A percentile compares a stretch with the other conserved stretches of the same genome.
Conservation (phyloP, 2,329 filamentous ascomycete species). For the Chrysoporthe deuterocubensis region DNA sequence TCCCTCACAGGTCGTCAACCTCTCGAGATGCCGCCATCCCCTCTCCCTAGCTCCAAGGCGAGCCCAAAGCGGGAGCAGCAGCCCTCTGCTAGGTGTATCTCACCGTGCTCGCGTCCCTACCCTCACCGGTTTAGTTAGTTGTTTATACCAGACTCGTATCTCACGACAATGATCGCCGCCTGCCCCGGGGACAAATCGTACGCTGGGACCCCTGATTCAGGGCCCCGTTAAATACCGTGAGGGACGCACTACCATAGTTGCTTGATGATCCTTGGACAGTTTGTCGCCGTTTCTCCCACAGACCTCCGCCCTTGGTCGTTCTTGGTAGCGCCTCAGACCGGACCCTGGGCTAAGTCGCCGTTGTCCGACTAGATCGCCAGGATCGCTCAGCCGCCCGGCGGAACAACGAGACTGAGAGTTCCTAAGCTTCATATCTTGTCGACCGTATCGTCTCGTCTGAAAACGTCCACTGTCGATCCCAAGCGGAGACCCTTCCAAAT, state of each 20-base stretch:
- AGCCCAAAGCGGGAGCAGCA: not conserved
- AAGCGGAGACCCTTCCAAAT: constrained; percentile 16
- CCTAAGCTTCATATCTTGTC: not conserved
- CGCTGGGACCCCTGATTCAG: constrained; percentile 11
- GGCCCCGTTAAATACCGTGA: constrained; percentile 7
- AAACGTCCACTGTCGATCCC: not conserved
- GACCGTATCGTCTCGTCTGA: constrained; percentile 10
- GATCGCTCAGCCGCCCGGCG: constrained; percentile 13
- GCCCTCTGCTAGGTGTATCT: constrained; percentile 7
- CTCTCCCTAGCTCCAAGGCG: not conserved
- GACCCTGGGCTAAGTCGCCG: constrained; percentile 23
- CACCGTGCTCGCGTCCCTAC: constrained; percentile 9
- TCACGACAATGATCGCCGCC: not conserved
- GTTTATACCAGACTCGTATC: not conserved
- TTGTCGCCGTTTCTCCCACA: constrained; percentile 20
- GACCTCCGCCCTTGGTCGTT: constrained; percentile 20
- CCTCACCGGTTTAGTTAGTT: not conserved
- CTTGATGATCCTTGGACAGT: constrained; percentile 13
- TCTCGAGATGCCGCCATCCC: constrained; percentile 11
- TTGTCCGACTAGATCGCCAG: constrained; percentile 3
- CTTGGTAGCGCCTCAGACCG: constrained; percentile 20
- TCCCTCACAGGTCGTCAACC: constrained; percentile 19
- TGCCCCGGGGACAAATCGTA: constrained; percentile 8
- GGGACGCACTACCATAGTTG: constrained; percentile 10
- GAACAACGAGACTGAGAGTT: constrained; percentile 1